These are phyloP conservation scores for Ophiosphaerella korrae DNA, from an alignment of 2,329 filamentous ascomycete species.

Conservation along the genomic window DNA sequence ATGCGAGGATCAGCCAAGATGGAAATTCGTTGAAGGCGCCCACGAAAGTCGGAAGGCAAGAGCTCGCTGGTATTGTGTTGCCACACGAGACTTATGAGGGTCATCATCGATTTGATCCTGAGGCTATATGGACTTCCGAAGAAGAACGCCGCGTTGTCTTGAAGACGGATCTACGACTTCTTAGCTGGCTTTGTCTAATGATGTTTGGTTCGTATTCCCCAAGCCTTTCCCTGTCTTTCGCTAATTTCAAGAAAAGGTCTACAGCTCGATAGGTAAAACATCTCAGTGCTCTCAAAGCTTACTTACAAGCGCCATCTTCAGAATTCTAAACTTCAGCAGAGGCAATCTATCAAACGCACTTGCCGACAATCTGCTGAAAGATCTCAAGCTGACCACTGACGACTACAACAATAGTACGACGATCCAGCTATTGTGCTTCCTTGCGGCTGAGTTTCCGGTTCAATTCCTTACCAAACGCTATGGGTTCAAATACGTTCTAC, in stretches of 20 bases:
- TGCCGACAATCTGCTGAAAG: constrained; percentile 36
- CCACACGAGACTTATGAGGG: constrained; percentile 60
- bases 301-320: background rate
- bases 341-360: constrained; percentile 48
- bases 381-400: constrained; percentile 36
- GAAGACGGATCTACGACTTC: constrained; percentile 49
- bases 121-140: constrained; percentile 58
- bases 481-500: constrained; percentile 51
- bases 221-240: too few species aligned
- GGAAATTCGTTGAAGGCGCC: constrained; percentile 28
- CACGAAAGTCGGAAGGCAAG: constrained; percentile 32
- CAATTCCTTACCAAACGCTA: constrained; percentile 49
- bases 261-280: too few species aligned
- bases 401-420: constrained; percentile 46
- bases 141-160: constrained; percentile 62
- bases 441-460: constrained; percentile 57
- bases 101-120: constrained; percentile 62
- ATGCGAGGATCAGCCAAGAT: constrained; percentile 28
- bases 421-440: constrained; percentile 81
- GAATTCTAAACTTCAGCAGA: constrained; percentile 52
- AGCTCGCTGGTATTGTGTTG: constrained; percentile 32
- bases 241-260: too few species aligned
- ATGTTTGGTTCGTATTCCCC: constrained; percentile 48
- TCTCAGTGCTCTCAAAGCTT: too few species aligned
- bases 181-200: constrained; percentile 37